A percentile compares a stretch with the other conserved stretches of the same genome.
These are phyloP conservation scores for Wickerhamomyces chambardii DNA, from an alignment of 805 yeast species.

Conservation along the genomic window DNA sequence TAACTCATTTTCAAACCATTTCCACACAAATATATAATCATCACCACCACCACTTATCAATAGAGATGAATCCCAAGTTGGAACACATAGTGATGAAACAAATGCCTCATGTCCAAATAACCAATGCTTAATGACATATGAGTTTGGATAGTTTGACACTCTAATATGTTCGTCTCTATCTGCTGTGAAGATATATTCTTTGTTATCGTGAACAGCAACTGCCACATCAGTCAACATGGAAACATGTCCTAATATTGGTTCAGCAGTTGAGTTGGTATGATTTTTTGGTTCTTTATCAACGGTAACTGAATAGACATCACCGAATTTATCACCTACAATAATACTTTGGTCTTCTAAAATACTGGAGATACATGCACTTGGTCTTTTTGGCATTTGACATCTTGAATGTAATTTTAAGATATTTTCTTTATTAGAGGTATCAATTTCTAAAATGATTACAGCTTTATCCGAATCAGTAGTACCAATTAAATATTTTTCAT, in stretches of 20 bases:
- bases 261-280: slow-evolving; percentile 31
- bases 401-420: slow-evolving; percentile 49
- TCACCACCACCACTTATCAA: slow-evolving; percentile 93
- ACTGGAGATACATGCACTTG: slow-evolving; percentile 71
- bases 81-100: slow-evolving; percentile 56
- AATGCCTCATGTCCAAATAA: slow-evolving; percentile 84
- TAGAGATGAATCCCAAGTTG: slow-evolving; percentile 37
- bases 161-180: slow-evolving; percentile 97
- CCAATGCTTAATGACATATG: slow-evolving; percentile 73
- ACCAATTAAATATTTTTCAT: slow-evolving; percentile 48
- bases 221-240: slow-evolving; percentile 85
- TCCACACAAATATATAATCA: slow-evolving; percentile 62
- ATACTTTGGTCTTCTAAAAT: slow-evolving; percentile 41
- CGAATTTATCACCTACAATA: slow-evolving; percentile 88
- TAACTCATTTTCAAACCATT: slow-evolving; percentile 55
- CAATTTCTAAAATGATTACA: slow-evolving; percentile 46
- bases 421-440: slow-evolving; percentile 19
- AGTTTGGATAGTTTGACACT: slow-evolving; percentile 69
- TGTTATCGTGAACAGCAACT: slow-evolving; percentile 32
- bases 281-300: slow-evolving; percentile 27
- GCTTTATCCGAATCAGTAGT: slow-evolving; percentile 84
- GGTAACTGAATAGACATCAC: slow-evolving; percentile 74
- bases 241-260: slow-evolving; percentile 89
- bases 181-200: slow-evolving; percentile 56
- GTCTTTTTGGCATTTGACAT: slow-evolving; percentile 84